Evolutionary conservation across 2,329 filamentous ascomycete species (phyloP).

Genomic region (Lomentospora prolificans): DNA sequence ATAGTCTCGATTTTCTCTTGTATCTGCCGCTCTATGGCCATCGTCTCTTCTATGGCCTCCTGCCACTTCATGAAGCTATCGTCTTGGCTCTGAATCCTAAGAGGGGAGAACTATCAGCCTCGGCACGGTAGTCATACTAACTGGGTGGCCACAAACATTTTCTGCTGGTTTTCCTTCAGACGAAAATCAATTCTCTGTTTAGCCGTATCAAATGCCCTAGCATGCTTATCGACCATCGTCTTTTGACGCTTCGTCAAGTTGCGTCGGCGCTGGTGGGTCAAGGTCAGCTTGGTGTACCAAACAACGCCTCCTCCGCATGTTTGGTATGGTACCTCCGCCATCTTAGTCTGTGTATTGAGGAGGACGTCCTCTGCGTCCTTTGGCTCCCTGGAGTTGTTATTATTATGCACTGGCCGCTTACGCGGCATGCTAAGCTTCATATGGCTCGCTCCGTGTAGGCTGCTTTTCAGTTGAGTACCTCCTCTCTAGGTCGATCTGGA

Average conservation of each 20-base stretch:
- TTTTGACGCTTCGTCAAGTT: slow-evolving; percentile 2
- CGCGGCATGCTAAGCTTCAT: neutral
- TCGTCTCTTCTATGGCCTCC: neutral
- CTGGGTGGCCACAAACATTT: neutral
- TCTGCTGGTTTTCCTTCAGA: neutral
- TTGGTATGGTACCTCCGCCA: slow-evolving; percentile 1
- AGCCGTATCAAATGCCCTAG: neutral
- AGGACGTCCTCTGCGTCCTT: slow-evolving; percentile 6
- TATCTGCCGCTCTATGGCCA: slow-evolving; percentile 4
- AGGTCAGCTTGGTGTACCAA: too few relatives aligned
- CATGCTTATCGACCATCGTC: neutral
- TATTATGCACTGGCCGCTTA: neutral
- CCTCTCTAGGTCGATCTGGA: too few relatives aligned
- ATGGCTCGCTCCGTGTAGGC: too few relatives aligned
- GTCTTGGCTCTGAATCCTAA: neutral
- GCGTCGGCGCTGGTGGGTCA: neutral
- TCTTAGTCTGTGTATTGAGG: slow-evolving; percentile 5
- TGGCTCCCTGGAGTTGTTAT: neutral
- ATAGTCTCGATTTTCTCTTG: neutral
- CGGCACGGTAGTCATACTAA: neutral
- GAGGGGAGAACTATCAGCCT: neutral
- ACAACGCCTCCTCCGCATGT: too few relatives aligned
- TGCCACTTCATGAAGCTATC: neutral
- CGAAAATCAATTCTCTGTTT: slow-evolving; percentile 6
- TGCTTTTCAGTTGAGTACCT: too few relatives aligned